Conservation (phyloP, 768 basidiomycete species). For the Boletus rubescentipes region DNA sequence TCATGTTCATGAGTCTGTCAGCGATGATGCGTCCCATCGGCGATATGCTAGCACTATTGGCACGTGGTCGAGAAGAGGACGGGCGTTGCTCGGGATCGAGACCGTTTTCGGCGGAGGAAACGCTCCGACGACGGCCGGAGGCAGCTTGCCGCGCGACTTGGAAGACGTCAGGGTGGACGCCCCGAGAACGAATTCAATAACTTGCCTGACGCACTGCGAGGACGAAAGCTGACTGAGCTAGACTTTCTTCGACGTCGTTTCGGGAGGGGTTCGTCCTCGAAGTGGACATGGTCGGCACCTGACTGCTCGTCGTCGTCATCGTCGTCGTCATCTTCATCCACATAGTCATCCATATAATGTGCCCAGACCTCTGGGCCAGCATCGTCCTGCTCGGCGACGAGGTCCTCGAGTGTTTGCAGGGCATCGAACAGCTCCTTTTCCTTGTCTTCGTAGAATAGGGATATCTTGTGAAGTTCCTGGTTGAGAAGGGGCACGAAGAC, state of each 20-base stretch:
- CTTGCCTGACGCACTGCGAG: slow-evolving; percentile 27
- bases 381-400: slow-evolving; percentile 60
- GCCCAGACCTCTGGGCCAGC: slow-evolving; percentile 49
- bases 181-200: background rate
- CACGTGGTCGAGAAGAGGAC: slow-evolving; percentile 22
- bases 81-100: slow-evolving; percentile 35
- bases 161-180: background rate
- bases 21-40: slow-evolving; percentile 44
- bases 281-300: slow-evolving; percentile 21
- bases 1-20: slow-evolving; percentile 50
- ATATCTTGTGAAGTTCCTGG: slow-evolving; percentile 79
- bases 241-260: slow-evolving; percentile 38
- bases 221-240: slow-evolving; percentile 24
- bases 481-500: slow-evolving; percentile 77
- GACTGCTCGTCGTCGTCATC: slow-evolving; percentile 44
- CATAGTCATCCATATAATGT: slow-evolving; percentile 48
- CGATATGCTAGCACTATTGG: slow-evolving; percentile 30
- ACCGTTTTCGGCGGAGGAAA: slow-evolving; percentile 46
- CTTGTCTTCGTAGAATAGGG: slow-evolving; percentile 74
- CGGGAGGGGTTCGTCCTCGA: slow-evolving; percentile 28
- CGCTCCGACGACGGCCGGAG: slow-evolving; percentile 34
- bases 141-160: slow-evolving; percentile 12
- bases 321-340: slow-evolving; percentile 59
- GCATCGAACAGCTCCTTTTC: slow-evolving; percentile 70
- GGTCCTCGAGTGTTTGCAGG: slow-evolving; percentile 54